phyloP scores from a whole-genome alignment of 768 basidiomycete species.

The Leccinum longicurvipes region DNA sequence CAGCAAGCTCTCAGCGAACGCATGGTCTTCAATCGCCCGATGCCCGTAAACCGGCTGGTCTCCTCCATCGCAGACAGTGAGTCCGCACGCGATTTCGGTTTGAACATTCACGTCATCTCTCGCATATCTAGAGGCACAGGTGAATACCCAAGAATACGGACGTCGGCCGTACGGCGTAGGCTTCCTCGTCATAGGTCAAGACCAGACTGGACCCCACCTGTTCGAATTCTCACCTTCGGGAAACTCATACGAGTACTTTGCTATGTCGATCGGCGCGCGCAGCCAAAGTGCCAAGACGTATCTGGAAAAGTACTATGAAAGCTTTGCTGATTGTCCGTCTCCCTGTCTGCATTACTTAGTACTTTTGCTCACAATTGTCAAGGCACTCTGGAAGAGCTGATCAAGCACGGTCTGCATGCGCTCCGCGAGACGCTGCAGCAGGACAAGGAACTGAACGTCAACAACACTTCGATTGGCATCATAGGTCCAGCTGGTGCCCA shows the following conservation, averaged over 20 bases:
- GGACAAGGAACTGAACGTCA: conserved; percentile 90
- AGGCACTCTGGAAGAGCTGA: conserved; percentile 85
- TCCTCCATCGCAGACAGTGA: conserved; percentile 91
- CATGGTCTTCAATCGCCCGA: conserved; percentile 93
- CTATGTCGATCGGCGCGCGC: conserved; percentile 97
- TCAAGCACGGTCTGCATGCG: conserved; percentile 91
- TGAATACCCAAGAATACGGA: conserved; percentile 98
- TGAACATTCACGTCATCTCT: conserved; percentile 2
- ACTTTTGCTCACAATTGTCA: conserved; percentile 1
- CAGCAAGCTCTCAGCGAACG: conserved; percentile 95
- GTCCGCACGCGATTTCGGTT: conserved; percentile 30
- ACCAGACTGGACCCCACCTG: conserved; percentile 95
- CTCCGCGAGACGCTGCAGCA: conserved; percentile 97
- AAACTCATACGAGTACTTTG: conserved; percentile 95
- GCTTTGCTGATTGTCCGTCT: conserved; percentile 76
- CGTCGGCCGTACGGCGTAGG: conserved; percentile 97
- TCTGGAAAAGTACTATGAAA: conserved; percentile 89
- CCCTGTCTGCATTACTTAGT: background rate
- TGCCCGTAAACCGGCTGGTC: conserved; percentile 92
- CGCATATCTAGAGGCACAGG: conserved; percentile 77
- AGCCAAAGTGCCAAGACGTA: conserved; percentile 99
- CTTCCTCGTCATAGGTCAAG: conserved; percentile 94
- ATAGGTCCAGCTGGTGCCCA: conserved; percentile 68
- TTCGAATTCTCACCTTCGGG: conserved; percentile 99
- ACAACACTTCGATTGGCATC: conserved; percentile 95